Evolutionary conservation across 2,329 filamentous ascomycete species (phyloP), one percentile per base, ranked within the genome.

Genomic region (Aspergillus clavatus): DNA sequence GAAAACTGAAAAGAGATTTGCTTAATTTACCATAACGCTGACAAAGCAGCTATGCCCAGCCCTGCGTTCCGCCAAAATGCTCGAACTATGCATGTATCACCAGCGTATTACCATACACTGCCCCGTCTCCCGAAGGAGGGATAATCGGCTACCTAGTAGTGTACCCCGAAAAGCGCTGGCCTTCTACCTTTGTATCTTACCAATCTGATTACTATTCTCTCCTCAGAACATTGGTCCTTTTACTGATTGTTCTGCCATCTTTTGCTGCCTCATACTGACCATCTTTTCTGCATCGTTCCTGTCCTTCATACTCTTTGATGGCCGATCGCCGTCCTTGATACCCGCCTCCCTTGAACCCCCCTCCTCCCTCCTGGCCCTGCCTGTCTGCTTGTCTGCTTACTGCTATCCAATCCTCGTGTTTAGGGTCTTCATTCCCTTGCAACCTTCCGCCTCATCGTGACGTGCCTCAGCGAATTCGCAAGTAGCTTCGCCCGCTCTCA

Each of bases 361-460:
- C 27, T 28, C 26, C 12, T 14, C 26, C 21, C 16, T n/a, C n/a
- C n/a, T n/a, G n/a, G n/a, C n/a, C n/a, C n/a, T n/a, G n/a, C n/a
- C n/a, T n/a, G n/a, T n/a, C n/a, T n/a, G n/a, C n/a, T n/a, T n/a
- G n/a, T 22, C 38, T 40, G 12, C 38, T 6, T 40, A 24, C 38
- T 18, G 22, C 38, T 24, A n/a, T 29, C n/a, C 18, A 3, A 18
- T 27, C 38, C 28, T 35, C n/a, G 14, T 35, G 39, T 41, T 21
- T 27, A 21, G 24, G 10, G 16, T 22, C 39, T 29, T 8, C 6
- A 14, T 23, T 26, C 27, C 31, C 18, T 24, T 10, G 6, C 23
- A 35, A 16, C 18, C 23, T 41, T n/a, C 39, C 39, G 27, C 12
- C 39, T 42, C 41, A 28, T 36, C 27, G 33, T 43, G 33, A 38